Base-by-base conservation (phyloP, 1,284 basidiomycete species). In the Sporisorium exsertum region DNA sequence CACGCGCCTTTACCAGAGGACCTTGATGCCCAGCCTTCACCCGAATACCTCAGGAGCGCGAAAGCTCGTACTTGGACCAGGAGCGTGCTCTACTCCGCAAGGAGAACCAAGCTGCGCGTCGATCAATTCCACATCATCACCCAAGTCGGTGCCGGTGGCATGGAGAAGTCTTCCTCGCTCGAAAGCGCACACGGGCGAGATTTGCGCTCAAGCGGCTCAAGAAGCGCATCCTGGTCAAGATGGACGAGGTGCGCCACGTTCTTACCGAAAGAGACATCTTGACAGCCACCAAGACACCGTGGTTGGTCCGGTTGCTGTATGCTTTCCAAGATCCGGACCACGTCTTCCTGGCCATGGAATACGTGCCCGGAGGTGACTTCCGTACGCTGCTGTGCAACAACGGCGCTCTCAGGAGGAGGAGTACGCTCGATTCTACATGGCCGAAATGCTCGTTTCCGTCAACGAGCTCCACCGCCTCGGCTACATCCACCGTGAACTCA, bases 1-100 rank as follows among this genome's bases (percentile, higher is more conserved):
- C 81, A 24, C 72, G 68, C 40, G 24, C 72, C 18, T 69, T 58
- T 68, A 16, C 49, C 63, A 18, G 62, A 74, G 26, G 94, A 47
- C 91, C 93, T 20, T 95, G 96, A 86, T 88, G 96, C 58, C 89
- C 91, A 70, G 90, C 97, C 42, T 92, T 97, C 66, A 92, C 96
- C 86, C 86, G 72, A 66, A 56, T 82, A 78, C 47, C 58, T 67
- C 51, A 68, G 40, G 82, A 80, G 52, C 68, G 72, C 20, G n/a
- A n/a, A n/a, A 59, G 67, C 40, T 77, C 80, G 2, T 82, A 84
- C 64, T 64, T 83, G 32, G 79, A 77, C 2, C 58, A 78, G 8
- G 84, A 85, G 61, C 77, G 82, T 18, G 81, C 67, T n/a, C 64
- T 84, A 26, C 79, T 85, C 1, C 79, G 81, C 55, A 80, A 83